A percentile compares a stretch with the other conserved stretches of the same genome.
Conservation (phyloP, 495 filamentous ascomycete species). For the Hypoxylon lienhwacheense region DNA sequence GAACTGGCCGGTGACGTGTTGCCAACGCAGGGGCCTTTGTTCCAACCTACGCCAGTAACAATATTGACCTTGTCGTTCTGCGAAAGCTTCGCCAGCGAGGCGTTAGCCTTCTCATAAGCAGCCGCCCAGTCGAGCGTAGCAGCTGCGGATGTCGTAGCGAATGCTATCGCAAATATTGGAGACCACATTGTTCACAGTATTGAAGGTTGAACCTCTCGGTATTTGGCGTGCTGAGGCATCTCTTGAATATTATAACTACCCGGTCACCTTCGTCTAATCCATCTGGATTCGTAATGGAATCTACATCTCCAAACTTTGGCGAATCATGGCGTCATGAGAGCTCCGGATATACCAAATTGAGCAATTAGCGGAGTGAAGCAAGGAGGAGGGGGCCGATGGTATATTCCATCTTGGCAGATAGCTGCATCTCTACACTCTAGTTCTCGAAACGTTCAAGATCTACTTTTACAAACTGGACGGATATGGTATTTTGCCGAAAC, state of each 20-base stretch:
- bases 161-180: slow-evolving; percentile 1
- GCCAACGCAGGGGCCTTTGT: slow-evolving; percentile 66
- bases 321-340: slow-evolving; percentile 2
- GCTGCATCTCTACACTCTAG: slow-evolving; percentile 67
- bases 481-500: slow-evolving; percentile 17
- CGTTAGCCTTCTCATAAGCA: slow-evolving; percentile 59
- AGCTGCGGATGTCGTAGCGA: slow-evolving; percentile 21
- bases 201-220: slow-evolving; percentile 1
- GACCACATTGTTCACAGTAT: slow-evolving; percentile 16
- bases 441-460: slow-evolving; percentile 62
- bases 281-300: slow-evolving; percentile 1
- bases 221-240: slow-evolving; percentile 5
- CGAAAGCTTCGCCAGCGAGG: slow-evolving; percentile 57
- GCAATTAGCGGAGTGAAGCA: slow-evolving; percentile 35
- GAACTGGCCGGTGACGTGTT: slow-evolving; percentile 59
- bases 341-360: slow-evolving; percentile 29
- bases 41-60: slow-evolving; percentile 65
- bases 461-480: slow-evolving; percentile 3
- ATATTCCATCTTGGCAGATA: slow-evolving; percentile 63
- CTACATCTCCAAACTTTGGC: background rate
- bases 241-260: slow-evolving; percentile 14
- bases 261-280: slow-evolving; percentile 2
- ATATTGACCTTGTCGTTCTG: slow-evolving; percentile 63
- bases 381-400: slow-evolving; percentile 5
- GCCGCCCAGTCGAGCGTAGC: slow-evolving; percentile 49